Percentiles rank a stretch among this genome's conserved stretches.
Conservation (phyloP, 257 asterid species). For the Solanum chiquidenum region DNA sequence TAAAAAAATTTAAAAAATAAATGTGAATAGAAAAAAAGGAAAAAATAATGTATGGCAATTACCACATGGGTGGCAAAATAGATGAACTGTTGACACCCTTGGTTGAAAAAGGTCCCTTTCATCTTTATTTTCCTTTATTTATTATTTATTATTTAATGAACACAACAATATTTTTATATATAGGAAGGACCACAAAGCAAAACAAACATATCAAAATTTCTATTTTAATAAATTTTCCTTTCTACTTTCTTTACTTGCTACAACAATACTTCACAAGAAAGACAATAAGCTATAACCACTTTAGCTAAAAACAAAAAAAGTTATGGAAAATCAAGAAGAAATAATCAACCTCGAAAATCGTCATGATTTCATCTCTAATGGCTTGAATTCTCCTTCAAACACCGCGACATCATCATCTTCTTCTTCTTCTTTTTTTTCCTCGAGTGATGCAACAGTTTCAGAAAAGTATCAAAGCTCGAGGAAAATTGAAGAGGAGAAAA, state of each 20-base stretch:
- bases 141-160: slow-evolving; percentile 5
- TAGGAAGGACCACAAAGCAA: neutral
- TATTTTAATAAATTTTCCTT: slow-evolving; percentile 11
- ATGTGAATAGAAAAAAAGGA: neutral
- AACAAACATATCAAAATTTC: neutral
- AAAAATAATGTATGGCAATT: neutral
- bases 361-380: neutral
- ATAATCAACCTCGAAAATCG: neutral
- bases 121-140: neutral
- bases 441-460: slow-evolving; percentile 1
- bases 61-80: slow-evolving; percentile 9
- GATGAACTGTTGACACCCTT: slow-evolving; percentile 13
- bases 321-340: slow-evolving; percentile 34
- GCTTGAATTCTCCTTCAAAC: neutral
- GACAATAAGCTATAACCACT: neutral
- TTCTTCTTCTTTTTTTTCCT: slow-evolving; percentile 1
- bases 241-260: slow-evolving; percentile 8
- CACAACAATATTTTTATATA: neutral
- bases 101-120: slow-evolving; percentile 1
- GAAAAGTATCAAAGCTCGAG: neutral
- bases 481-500: slow-evolving; percentile 12
- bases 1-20: neutral
- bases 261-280: slow-evolving; percentile 4
- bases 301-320: neutral
- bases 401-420: neutral